Base-by-base conservation (phyloP, 164 flowering plant genomes). In the Paratinospora sagittata region DNA sequence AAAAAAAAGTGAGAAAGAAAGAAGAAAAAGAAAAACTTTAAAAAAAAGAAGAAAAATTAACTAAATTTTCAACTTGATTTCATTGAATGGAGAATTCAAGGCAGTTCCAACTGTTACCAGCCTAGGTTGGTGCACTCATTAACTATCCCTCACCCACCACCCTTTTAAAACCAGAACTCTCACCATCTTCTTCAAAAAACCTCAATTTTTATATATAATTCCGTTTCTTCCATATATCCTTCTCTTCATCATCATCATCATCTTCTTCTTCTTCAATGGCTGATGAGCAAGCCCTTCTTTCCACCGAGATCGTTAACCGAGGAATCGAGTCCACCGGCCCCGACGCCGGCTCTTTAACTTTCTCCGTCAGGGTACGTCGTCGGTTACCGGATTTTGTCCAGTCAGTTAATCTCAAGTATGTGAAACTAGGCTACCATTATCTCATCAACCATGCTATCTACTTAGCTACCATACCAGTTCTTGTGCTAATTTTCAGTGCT, bases 381-480 rank as follows among this genome's bases (percentile, higher is more conserved):
- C 80, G 98, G 37, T 74, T 93, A 11, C 98, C 98, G 21, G 97
- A 93, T 66, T 91, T 93, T 33, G 76, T 91, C 0, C 88, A 90
- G 45, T 90, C 97, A 0, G 97, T 94, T 7, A 94, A 94, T 77
- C 84, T 94, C 66, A 90, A 91, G 85, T 91, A 94, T 62, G 98
- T 94, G 63, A 94, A 87, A 65, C 45, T 94, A 27, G 98, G 98
- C 0, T 94, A 94, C 82, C 96, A 89, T 71, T 90, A 94, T 55
- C 78, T 94, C 27, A 89, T 94, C 4, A 93, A 80, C 70, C 96
- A 93, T 65, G 97, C 81, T 1, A 78, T 91, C 0, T 93, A 89
- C 66, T 71, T 93, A 67, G 93, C 91, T 6, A 90, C 97, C 3
- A 67, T 90, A 0, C 93, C 95, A 0, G 79, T 89, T 14, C 58